phyloP scores from a whole-genome alignment of 2,329 filamentous ascomycete genomes.

The Biscogniauxia marginata region DNA sequence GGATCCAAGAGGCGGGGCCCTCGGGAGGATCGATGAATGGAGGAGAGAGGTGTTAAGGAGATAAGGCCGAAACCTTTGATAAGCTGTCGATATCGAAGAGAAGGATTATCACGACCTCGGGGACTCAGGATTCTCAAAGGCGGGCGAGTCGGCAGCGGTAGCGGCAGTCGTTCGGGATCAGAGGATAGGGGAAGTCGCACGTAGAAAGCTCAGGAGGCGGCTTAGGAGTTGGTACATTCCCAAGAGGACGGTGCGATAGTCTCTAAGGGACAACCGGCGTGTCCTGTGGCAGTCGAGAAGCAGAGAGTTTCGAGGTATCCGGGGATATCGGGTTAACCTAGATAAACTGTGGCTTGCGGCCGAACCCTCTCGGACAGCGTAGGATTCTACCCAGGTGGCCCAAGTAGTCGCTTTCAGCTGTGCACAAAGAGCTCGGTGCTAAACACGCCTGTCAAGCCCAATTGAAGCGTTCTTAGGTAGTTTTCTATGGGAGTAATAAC shows the following conservation, averaged over 20 bases:
- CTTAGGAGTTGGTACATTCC: constrained; percentile 5
- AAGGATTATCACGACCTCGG: neutral
- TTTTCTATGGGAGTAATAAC: neutral
- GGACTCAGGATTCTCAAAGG: neutral
- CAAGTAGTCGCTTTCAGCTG: constrained; percentile 10
- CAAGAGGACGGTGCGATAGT: constrained; percentile 9
- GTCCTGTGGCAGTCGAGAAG: constrained; percentile 6
- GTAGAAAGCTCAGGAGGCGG: constrained; percentile 1
- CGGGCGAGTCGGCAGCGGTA: neutral
- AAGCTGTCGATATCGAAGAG: constrained; percentile 9
- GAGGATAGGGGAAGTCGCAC: constrained; percentile 4
- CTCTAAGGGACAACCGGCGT: neutral
- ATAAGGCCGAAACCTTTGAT: constrained; percentile 7
- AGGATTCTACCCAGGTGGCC: constrained; percentile 3
- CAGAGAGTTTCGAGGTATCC: constrained; percentile 1
- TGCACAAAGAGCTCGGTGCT: constrained; percentile 2
- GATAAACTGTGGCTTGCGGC: constrained; percentile 8
- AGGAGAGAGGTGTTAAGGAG: constrained; percentile 8
- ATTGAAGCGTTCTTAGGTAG: neutral
- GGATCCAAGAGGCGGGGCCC: constrained; percentile 26
- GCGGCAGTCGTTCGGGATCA: neutral
- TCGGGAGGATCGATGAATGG: constrained; percentile 13
- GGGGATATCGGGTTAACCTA: neutral
- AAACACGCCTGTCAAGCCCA: constrained; percentile 10
- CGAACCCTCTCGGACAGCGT: constrained; percentile 5